A percentile compares a stretch with the other conserved stretches of the same genome.
Evolutionary conservation across 129 eudicot genomes (phyloP).

Genomic region (Pulicaria dysenterica): DNA sequence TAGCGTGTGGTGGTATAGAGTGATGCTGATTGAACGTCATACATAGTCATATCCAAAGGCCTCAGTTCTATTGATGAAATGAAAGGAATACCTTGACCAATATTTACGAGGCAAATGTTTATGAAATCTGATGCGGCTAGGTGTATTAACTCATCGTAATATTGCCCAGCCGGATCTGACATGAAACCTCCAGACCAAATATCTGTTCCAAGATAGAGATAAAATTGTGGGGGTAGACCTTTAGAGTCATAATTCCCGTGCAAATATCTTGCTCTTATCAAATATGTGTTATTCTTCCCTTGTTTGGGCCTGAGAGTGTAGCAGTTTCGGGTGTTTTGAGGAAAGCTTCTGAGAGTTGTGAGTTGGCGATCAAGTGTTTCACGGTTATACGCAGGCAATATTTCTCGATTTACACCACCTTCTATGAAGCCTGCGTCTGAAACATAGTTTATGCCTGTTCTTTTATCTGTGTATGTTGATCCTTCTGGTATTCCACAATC

Average conservation of each 20-base stretch:
- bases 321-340: constrained; percentile 41
- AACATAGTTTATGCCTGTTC: background rate
- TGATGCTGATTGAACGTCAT: background rate
- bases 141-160: constrained; percentile 35
- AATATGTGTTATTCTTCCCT: constrained; percentile 33
- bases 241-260: constrained; percentile 48
- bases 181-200: constrained; percentile 33
- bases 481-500: constrained; percentile 42
- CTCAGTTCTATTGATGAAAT: constrained; percentile 31
- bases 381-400: background rate
- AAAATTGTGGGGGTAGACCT: constrained; percentile 32
- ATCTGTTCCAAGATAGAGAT: constrained; percentile 43
- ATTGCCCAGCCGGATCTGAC: background rate
- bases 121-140: constrained; percentile 26
- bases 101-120: constrained; percentile 37
- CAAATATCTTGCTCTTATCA: constrained; percentile 38
- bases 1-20: background rate
- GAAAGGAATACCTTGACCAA: constrained; percentile 34
- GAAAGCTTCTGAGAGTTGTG: constrained; percentile 44
- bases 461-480: background rate
- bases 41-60: background rate
- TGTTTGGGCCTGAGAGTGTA: constrained; percentile 39
- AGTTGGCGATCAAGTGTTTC: background rate
- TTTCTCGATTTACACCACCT: background rate
- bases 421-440: background rate